phyloP scores from a whole-genome alignment of 2,329 filamentous ascomycete species.

The Tolypocladium ophioglossoides region DNA sequence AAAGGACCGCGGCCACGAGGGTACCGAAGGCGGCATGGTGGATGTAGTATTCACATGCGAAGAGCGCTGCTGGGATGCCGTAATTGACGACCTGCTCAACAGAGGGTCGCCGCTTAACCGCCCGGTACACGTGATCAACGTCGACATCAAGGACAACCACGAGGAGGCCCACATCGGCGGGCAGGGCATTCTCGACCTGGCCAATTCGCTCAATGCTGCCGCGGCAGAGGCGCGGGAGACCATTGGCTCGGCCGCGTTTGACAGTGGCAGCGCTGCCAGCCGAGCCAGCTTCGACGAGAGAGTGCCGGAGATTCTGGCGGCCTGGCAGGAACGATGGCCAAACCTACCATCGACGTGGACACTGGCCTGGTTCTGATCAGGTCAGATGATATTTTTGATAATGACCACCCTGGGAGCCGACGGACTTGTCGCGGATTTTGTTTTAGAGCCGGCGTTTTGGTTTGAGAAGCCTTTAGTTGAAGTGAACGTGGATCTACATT shows the following conservation, averaged over 20 bases:
- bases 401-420: not conserved
- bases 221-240: constrained; percentile 66
- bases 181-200: constrained; percentile 83
- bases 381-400: not conserved
- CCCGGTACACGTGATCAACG: constrained; percentile 94
- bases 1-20: constrained; percentile 64
- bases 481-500: not conserved
- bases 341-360: constrained; percentile 89
- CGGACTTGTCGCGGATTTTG: not conserved
- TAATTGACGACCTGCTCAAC: constrained; percentile 83
- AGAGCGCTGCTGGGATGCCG: constrained; percentile 95
- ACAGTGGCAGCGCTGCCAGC: constrained; percentile 54
- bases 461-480: not conserved
- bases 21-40: constrained; percentile 80
- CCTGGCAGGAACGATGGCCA: constrained; percentile 94
- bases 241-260: constrained; percentile 55
- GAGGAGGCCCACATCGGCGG: constrained; percentile 90
- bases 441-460: not conserved
- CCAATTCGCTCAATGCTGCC: constrained; percentile 70
- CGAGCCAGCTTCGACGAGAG: constrained; percentile 79
- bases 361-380: constrained; percentile 73
- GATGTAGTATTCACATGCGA: constrained; percentile 97
- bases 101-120: constrained; percentile 80
- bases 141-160: constrained; percentile 97
- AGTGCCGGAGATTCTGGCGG: constrained; percentile 82